phyloP scores from a whole-genome alignment of 441 rosid genomes.

The Arabidopsis lyrata region DNA sequence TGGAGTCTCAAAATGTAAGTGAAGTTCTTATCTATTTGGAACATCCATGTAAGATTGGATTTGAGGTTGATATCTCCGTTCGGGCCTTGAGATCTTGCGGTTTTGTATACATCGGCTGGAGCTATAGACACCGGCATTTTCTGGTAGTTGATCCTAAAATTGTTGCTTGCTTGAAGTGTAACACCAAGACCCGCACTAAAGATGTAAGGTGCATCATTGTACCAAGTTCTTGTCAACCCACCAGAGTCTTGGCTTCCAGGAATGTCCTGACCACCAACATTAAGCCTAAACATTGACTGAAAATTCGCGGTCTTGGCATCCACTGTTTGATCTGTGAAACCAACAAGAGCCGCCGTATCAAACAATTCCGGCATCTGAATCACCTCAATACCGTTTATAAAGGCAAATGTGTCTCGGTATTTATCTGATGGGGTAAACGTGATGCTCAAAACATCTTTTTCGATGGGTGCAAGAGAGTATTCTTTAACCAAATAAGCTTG shows the following conservation, averaged over 20 bases:
- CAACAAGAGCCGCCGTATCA: slow-evolving; percentile 50
- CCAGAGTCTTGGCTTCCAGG: slow-evolving; percentile 53
- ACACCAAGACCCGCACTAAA: slow-evolving; percentile 57
- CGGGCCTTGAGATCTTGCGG: slow-evolving; percentile 66
- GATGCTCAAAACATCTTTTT: slow-evolving; percentile 51
- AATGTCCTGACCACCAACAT: slow-evolving; percentile 62
- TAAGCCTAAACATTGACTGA: slow-evolving; percentile 62
- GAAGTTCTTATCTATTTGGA: slow-evolving; percentile 61
- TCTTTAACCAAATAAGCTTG: slow-evolving; percentile 72
- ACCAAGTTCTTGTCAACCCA: slow-evolving; percentile 65
- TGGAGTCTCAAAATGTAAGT: slow-evolving; percentile 68
- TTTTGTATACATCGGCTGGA: slow-evolving; percentile 55
- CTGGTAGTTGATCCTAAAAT: slow-evolving; percentile 48
- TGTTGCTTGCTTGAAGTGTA: slow-evolving; percentile 43
- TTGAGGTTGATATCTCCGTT: slow-evolving; percentile 48
- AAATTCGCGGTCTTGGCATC: slow-evolving; percentile 46
- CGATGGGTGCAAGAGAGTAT: slow-evolving; percentile 55
- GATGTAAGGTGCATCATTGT: slow-evolving; percentile 63
- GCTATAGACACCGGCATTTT: slow-evolving; percentile 49
- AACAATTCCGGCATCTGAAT: slow-evolving; percentile 59
- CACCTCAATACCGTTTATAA: slow-evolving; percentile 68
- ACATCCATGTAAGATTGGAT: slow-evolving; percentile 68
- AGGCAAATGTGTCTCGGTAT: slow-evolving; percentile 55
- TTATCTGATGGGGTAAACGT: slow-evolving; percentile 59
- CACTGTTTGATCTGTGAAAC: slow-evolving; percentile 48